Conservation (phyloP, 306 rosid species). For the Dryas alaskensis region DNA sequence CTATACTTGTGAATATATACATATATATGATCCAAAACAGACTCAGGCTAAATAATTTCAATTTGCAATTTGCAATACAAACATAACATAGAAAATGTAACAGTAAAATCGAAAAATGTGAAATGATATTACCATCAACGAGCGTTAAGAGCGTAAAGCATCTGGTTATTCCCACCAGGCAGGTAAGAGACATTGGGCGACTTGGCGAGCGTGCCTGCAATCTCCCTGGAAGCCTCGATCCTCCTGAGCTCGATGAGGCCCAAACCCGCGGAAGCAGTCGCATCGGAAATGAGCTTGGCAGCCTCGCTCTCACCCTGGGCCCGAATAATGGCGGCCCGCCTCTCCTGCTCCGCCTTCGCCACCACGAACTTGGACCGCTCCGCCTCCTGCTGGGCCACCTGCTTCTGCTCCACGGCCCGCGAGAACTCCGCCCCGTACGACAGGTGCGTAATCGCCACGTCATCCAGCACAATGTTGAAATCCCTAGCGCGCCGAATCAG, state of each 20-base stretch:
- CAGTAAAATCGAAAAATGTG: neutral
- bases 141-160: conserved; percentile 70
- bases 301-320: conserved; percentile 95
- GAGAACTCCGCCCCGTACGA: conserved; percentile 77
- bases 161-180: conserved; percentile 41
- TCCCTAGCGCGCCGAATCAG: conserved; percentile 67
- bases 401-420: conserved; percentile 88
- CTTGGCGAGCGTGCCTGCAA: conserved; percentile 68
- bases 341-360: conserved; percentile 93
- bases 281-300: conserved; percentile 85
- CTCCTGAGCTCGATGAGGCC: conserved; percentile 80
- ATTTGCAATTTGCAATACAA: too few species aligned
- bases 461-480: conserved; percentile 79
- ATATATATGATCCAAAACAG: neutral
- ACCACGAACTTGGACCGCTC: conserved; percentile 90
- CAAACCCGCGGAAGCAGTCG: conserved; percentile 58
- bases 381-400: conserved; percentile 97
- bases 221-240: conserved; percentile 90
- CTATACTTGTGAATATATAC: neutral
- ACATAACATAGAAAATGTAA: too few species aligned
- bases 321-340: conserved; percentile 81
- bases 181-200: conserved; percentile 83
- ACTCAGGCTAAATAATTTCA: neutral
- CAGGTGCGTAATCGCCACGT: conserved; percentile 83
- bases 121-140: conserved; percentile 54